Evolutionary conservation across 805 yeast genomes (phyloP).

Genomic region (Scheffersomyces stipitis): DNA sequence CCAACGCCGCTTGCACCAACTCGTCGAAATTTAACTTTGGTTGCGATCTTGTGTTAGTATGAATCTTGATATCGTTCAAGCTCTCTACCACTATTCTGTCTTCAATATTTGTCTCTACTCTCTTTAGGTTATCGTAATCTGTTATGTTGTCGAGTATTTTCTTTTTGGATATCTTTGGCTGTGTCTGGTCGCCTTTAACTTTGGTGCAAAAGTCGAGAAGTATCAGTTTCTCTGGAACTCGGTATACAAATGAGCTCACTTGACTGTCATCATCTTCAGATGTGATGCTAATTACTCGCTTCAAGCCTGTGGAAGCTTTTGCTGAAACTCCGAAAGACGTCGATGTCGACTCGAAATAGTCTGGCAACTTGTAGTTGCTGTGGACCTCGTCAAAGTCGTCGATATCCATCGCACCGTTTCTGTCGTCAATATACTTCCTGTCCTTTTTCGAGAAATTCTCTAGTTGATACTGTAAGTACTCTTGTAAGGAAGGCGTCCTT

Average conservation of each 20-base stretch:
- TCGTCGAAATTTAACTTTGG: slow-evolving; percentile 42
- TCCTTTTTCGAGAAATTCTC: slow-evolving; percentile 19
- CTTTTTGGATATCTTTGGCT: slow-evolving; percentile 23
- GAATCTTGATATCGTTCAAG: slow-evolving; percentile 30
- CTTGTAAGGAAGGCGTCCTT: slow-evolving; percentile 23
- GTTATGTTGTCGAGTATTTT: slow-evolving; percentile 19
- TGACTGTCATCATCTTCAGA: slow-evolving; percentile 11
- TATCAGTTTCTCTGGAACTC: slow-evolving; percentile 67
- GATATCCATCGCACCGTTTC: slow-evolving; percentile 10
- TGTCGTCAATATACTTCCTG: slow-evolving; percentile 7
- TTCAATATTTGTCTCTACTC: slow-evolving; percentile 14
- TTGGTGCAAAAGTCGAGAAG: slow-evolving; percentile 66
- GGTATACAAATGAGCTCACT: slow-evolving; percentile 50
- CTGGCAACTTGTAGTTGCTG: slow-evolving; percentile 27
- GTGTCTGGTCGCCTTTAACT: slow-evolving; percentile 29
- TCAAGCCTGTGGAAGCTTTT: slow-evolving; percentile 14
- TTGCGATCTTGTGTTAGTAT: too few species aligned
- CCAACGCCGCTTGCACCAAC: slow-evolving; percentile 42
- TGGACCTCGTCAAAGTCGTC: slow-evolving; percentile 13
- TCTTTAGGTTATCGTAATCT: slow-evolving; percentile 22
- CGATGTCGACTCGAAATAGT: slow-evolving; percentile 22
- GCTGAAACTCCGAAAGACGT: slow-evolving; percentile 21
- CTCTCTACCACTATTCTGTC: slow-evolving; percentile 24
- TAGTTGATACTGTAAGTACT: slow-evolving; percentile 28
- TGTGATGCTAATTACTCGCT: slow-evolving; percentile 19